Base-by-base conservation (phyloP, 1,284 basidiomycete genomes). In the Cutaneotrichosporon cutaneum region DNA sequence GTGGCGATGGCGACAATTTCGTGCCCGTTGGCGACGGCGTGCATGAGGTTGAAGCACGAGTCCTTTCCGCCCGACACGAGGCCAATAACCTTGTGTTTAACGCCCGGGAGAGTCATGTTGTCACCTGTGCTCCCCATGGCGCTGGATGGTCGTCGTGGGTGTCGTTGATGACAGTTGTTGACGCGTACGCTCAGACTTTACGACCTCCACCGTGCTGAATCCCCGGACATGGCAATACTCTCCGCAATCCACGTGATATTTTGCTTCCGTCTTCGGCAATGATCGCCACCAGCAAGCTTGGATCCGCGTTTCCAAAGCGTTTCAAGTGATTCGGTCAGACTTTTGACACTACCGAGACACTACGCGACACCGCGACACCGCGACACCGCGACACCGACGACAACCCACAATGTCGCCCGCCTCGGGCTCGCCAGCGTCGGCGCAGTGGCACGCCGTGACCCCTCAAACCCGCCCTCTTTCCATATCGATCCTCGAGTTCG, bases 51-150 rank as follows among this genome's bases (percentile, higher is more conserved):
- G 84, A 89, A 99, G 83, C 94, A 96, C 75, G 90, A 93, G 81
- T 99, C 96, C 79, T 99, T 99, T 50, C 96, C 96, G 35, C 96
- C 96, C 59, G 94, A 97, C 54, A 99, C 86, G 61, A 99, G 83
- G 2, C 90, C 95, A 69, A 98, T 88, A 77, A 95, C 93, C 81
- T 94, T 94, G 58, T 78, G 75, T 60, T 71, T 71, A 30, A 65
- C 47, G 1, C 73, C 73, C 4, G 72, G 69, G n/a, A 72, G 59
- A 7, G 36, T 33, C 16, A 22, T 30, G 14, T 10, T 26, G 53
- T 24, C 14, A 6, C 22, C n/a, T 11, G 27, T 27, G 13, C 22
- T 26, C 35, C 21, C 35, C 53, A 54, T 54, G 11, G 21, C 30
- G 10, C 26, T 30, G 36, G n/a, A 3, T 27, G 18, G 22, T 24